Base-by-base conservation (phyloP, 805 yeast genomes). In the Grigorovia transvaalensis region DNA sequence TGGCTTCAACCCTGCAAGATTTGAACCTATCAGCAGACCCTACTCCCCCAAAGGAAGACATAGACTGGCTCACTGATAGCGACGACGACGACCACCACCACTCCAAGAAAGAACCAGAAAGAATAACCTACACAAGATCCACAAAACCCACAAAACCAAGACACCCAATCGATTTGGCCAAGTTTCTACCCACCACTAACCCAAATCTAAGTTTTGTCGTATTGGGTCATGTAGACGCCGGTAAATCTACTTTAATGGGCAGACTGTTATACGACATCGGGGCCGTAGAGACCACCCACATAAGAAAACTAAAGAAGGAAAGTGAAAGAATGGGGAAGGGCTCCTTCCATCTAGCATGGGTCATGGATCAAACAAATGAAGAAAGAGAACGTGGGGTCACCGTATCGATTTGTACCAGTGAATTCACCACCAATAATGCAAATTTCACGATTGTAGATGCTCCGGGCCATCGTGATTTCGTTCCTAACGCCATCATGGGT, bases 161-260 rank as follows among this genome's bases (percentile, higher is more conserved):
- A 48, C 57, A 61, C 29, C 64, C 68, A 61, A 85, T 84, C 43
- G 79, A 78, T 50, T 96, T 90, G 60, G 66, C 91, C 78, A 84
- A 83, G 61, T 38, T 13, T 38, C n/a, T 38, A 12, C 12, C 17
- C n/a, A 91, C 15, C 18, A 87, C 88, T 56, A 91, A 90, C 70
- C 98, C 93, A 65, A 99, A 93, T 71, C 78, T 93, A 69, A 89
- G 96, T 44, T 85, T 93, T 64, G 90, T 95, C 58, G 95, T 93
- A 72, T 85, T 93, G 89, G 99, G 99, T 57, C 99, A 93, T 70
- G 99, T 93, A 57, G 99, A 93, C 76, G 98, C 99, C 17, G 99
- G 99, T 63, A 93, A 93, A 72, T 88, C 96, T 45, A 93, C 99
- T 51, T 85, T 93, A 86, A 97, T 98, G 71, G 99, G 99, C 68